phyloP scores from a whole-genome alignment of 2,329 filamentous ascomycete species.

The Pseudocercospora cruenta region DNA sequence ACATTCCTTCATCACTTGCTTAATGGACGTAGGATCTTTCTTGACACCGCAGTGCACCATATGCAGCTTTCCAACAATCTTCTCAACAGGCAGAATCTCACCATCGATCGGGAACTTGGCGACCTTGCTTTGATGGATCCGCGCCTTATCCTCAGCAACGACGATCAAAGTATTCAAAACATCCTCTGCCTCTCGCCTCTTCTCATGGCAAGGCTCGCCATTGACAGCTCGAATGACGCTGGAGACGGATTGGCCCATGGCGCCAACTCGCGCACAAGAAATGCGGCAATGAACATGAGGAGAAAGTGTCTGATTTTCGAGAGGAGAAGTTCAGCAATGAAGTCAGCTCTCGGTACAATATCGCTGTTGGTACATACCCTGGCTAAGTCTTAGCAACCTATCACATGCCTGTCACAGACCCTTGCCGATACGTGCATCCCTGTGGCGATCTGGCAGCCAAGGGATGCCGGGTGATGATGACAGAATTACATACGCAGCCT shows the following conservation, averaged over 20 bases:
- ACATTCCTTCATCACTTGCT: conserved; percentile 13
- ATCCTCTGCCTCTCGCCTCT: conserved; percentile 17
- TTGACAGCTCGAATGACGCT: conserved; percentile 1
- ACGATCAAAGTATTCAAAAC: conserved; percentile 11
- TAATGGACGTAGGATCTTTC: conserved; percentile 3
- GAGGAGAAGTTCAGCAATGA: conserved; percentile 1
- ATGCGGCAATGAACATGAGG: neutral
- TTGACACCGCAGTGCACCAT: conserved; percentile 17
- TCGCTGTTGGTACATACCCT: conserved; percentile 7
- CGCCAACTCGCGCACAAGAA: neutral
- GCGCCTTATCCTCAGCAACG: conserved; percentile 16
- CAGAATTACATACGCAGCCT: conserved; percentile 6
- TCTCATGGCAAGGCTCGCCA: conserved; percentile 8
- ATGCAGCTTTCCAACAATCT: conserved; percentile 14
- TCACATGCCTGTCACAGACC: neutral
- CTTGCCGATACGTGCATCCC: conserved; percentile 8
- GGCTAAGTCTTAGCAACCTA: neutral
- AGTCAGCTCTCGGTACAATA: conserved; percentile 9
- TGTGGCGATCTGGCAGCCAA: neutral
- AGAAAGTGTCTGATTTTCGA: neutral
- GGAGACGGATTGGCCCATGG: conserved; percentile 7
- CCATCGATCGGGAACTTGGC: conserved; percentile 11
- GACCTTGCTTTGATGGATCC: conserved; percentile 10
- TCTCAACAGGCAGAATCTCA: conserved; percentile 15
- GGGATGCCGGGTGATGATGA: neutral